Evolutionary conservation across 768 basidiomycete species (phyloP).

Genomic region (Rubroboletus pulcherrimus): DNA sequence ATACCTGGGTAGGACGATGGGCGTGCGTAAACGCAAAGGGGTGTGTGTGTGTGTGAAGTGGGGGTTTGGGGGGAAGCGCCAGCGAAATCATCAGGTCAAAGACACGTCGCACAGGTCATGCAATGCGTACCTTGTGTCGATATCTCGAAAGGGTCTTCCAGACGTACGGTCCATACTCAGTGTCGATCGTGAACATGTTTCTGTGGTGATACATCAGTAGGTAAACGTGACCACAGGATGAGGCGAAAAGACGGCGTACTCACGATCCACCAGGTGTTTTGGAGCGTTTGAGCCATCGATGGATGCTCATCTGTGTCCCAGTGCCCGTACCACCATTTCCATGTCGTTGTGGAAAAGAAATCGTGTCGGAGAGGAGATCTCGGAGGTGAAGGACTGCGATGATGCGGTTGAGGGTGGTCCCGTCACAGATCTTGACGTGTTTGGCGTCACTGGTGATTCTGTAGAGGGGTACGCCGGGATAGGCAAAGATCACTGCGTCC

Average conservation of each 20-base stretch:
- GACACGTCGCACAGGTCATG: neutral
- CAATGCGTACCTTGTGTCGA: constrained; percentile 19
- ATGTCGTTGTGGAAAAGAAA: constrained; percentile 24
- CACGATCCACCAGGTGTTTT: constrained; percentile 24
- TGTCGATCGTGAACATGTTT: constrained; percentile 19
- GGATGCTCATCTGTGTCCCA: constrained; percentile 12
- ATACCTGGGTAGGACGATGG: constrained; percentile 12
- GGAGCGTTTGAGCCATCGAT: constrained; percentile 27
- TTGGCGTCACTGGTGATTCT: constrained; percentile 19
- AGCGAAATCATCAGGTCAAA: neutral
- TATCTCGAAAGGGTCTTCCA: constrained; percentile 25
- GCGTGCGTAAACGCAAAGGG: neutral
- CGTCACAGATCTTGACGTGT: constrained; percentile 17
- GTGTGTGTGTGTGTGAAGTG: neutral
- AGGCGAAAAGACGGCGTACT: neutral
- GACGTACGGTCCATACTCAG: constrained; percentile 22
- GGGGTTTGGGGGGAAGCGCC: neutral
- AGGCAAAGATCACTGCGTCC: constrained; percentile 19
- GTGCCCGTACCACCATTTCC: neutral
- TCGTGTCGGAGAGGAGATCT: constrained; percentile 25
- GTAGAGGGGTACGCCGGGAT: constrained; percentile 24
- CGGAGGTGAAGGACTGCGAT: constrained; percentile 27
- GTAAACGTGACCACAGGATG: neutral
- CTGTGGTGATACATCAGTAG: constrained; percentile 2
- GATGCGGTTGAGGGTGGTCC: constrained; percentile 3